Evolutionary conservation across 2,329 filamentous ascomycete genomes (phyloP).

Genomic region (Fusarium pininemorale): DNA sequence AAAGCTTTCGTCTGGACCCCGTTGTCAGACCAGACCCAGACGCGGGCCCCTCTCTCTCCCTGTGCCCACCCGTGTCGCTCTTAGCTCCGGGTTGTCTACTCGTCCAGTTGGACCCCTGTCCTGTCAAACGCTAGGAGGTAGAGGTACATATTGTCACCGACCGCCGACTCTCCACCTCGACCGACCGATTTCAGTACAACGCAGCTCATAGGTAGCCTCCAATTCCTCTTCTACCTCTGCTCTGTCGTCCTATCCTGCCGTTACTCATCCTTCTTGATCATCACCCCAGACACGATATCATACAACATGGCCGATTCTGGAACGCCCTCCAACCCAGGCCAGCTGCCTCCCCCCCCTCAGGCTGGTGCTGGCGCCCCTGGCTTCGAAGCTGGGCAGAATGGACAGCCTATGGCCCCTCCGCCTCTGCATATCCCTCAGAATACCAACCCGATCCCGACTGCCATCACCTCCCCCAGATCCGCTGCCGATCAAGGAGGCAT

Average conservation of each 20-base stretch:
- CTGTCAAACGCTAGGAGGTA: slow-evolving; percentile 41
- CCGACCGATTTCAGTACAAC: slow-evolving; percentile 36
- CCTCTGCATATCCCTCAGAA: slow-evolving; percentile 95
- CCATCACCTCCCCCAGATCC: slow-evolving; percentile 88
- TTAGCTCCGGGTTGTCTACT: slow-evolving; percentile 28
- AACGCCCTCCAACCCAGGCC: slow-evolving; percentile 67
- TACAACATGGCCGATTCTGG: slow-evolving; percentile 80
- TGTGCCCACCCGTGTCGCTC: slow-evolving; percentile 32
- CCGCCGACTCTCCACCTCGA: slow-evolving; percentile 44
- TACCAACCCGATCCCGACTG: slow-evolving; percentile 92
- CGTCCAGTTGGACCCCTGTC: slow-evolving; percentile 33
- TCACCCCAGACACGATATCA: slow-evolving; percentile 27
- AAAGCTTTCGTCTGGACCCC: slow-evolving; percentile 11
- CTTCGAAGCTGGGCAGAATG: slow-evolving; percentile 77
- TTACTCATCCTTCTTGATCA: slow-evolving; percentile 26
- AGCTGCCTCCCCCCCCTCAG: slow-evolving; percentile 76
- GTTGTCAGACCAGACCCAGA: slow-evolving; percentile 32
- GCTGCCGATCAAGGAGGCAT: slow-evolving; percentile 70
- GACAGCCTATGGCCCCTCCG: slow-evolving; percentile 85
- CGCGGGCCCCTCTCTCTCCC: neutral
- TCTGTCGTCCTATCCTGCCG: slow-evolving; percentile 26
- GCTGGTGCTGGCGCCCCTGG: slow-evolving; percentile 76
- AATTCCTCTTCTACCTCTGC: slow-evolving; percentile 32
- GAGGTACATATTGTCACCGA: slow-evolving; percentile 40
- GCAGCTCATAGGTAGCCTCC: slow-evolving; percentile 43